phyloP scores from a whole-genome alignment of 768 basidiomycete species.

The Phanerochaete sordida region DNA sequence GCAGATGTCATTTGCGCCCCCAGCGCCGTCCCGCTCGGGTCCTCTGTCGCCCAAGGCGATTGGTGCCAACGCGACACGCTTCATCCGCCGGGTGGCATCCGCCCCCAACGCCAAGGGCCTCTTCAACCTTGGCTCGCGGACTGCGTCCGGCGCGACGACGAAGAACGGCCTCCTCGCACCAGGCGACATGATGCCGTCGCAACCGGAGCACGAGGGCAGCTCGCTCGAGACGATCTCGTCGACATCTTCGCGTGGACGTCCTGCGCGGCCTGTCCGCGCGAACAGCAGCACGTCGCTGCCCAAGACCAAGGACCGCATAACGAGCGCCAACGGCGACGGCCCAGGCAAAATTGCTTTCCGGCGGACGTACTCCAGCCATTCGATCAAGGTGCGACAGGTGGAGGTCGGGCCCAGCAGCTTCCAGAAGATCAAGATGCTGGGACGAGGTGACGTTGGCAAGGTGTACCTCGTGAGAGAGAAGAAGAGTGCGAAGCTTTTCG shows the following conservation, averaged over 20 bases:
- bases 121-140: slow-evolving; percentile 61
- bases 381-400: slow-evolving; percentile 90
- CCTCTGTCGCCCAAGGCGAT: slow-evolving; percentile 68
- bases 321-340: slow-evolving; percentile 41
- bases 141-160: slow-evolving; percentile 47
- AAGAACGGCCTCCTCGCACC: slow-evolving; percentile 81
- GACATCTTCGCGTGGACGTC: slow-evolving; percentile 60
- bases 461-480: slow-evolving; percentile 98
- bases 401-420: slow-evolving; percentile 95
- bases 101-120: slow-evolving; percentile 95
- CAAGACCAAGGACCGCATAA: slow-evolving; percentile 42
- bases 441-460: slow-evolving; percentile 97
- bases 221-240: slow-evolving; percentile 80
- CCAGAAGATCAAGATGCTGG: slow-evolving; percentile 95
- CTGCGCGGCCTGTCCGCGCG: slow-evolving; percentile 35
- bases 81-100: slow-evolving; percentile 93
- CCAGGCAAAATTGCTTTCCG: slow-evolving; percentile 76
- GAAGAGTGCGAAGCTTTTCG: slow-evolving; percentile 93
- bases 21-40: slow-evolving; percentile 36
- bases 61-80: slow-evolving; percentile 75
- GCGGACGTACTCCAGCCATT: slow-evolving; percentile 95
- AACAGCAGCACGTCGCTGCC: slow-evolving; percentile 30
- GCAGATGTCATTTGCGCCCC: slow-evolving; percentile 43
- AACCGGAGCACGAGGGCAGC: slow-evolving; percentile 59
- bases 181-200: slow-evolving; percentile 53